Evolutionary conservation across 208 protist species (phyloP), one percentile per base, ranked within the genome.

Genomic region (Leishmania tropica): DNA sequence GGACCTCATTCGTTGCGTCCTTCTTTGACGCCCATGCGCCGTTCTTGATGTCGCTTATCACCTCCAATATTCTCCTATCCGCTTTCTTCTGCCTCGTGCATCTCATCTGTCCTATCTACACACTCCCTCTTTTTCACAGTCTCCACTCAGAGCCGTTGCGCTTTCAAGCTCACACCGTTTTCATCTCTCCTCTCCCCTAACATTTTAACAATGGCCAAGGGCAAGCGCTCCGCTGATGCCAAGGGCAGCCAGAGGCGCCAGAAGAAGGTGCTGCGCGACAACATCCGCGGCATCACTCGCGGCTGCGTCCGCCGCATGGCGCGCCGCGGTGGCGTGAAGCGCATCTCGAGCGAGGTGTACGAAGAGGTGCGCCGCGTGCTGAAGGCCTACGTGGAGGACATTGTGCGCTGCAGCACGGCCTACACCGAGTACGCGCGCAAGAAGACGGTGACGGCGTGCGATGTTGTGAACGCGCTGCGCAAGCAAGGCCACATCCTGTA

Each of bases 341-440:
- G 31, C 31, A 31, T 31, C 37, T 3, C 1, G 62, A 10, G n/a
- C 8, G 11, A 8, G 21, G 8, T 67, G 4, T 91, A 93, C 90
- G 87, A 93, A 76, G 90, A 93, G 88, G 86, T 93, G 73, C 90
- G 90, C 78, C 84, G 85, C 75, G 93, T 97, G 71, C 88, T 98
- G 64, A 97, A 96, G 85, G 82, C 68, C 37, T 98, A 95, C 86
- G 84, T 98, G 37, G 92, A 96, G 82, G 86, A 86, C 53, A 92
- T 98, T 73, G 85, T 98, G 62, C 91, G 93, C 78, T 93, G 94
- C 81, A 88, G 93, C 70, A 87, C 94, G 31, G 88, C 92, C 47
- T 97, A 97, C 88, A 96, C 93, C 65, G 93, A 96, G 84, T 96
- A 97, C 85, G 87, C 88, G 0, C 31, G 31, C 42, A 45, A 45